These are phyloP conservation scores for Sanguinoderma infundibulare DNA, from an alignment of 1,284 basidiomycete genomes.

Conservation along the genomic window DNA sequence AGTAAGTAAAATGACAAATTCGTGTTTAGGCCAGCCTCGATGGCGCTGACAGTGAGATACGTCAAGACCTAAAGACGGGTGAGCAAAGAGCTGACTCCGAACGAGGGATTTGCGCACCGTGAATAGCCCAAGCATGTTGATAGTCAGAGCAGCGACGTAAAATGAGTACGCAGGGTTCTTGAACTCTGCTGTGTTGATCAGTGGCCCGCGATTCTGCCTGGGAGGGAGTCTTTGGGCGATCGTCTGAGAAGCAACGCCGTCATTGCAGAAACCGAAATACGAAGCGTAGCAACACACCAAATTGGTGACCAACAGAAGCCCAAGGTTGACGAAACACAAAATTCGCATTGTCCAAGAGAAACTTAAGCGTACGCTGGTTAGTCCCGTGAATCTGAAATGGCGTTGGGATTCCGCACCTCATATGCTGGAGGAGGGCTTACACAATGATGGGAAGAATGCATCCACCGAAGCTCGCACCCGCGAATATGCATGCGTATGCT, in stretches of 20 bases:
- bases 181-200: background rate
- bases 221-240: background rate
- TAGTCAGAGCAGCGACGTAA: background rate
- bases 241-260: background rate
- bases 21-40: conserved; percentile 36
- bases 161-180: background rate
- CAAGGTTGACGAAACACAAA: conserved; percentile 54
- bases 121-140: background rate
- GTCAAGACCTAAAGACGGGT: background rate
- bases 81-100: background rate
- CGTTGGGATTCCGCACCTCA: conserved; percentile 32
- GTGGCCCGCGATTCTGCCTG: background rate
- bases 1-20: conserved; percentile 48
- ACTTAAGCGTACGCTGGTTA: background rate
- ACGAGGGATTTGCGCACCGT: background rate
- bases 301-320: conserved; percentile 47
- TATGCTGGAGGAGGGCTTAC: conserved; percentile 39
- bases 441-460: conserved; percentile 45
- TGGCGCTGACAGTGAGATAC: background rate
- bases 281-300: conserved; percentile 25
- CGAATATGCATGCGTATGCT: conserved; percentile 42
- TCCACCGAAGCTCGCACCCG: conserved; percentile 48
- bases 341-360: conserved; percentile 58
- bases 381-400: background rate
- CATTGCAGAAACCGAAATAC: background rate